Conservation (phyloP, 1,284 basidiomycete species). For the Taiwanofungus camphoratus region DNA sequence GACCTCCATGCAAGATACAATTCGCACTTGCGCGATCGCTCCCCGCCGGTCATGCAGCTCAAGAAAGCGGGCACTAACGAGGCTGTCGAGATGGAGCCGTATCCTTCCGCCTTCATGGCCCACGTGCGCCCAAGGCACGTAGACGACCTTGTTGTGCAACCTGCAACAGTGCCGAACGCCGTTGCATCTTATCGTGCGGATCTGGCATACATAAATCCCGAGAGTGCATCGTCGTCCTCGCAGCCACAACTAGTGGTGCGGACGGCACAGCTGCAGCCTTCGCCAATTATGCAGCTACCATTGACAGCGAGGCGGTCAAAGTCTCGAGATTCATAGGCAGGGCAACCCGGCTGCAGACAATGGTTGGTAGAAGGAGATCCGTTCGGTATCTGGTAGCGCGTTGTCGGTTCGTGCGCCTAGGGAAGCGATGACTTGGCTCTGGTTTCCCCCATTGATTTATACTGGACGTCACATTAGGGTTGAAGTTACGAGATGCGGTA, state of each 20-base stretch:
- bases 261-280: conserved; percentile 28
- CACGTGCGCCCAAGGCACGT: background rate
- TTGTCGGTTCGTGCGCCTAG: too few species aligned
- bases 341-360: too few species aligned
- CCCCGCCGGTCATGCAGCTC: background rate
- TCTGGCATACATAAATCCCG: background rate
- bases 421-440: too few species aligned
- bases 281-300: conserved; percentile 27
- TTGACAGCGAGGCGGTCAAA: conserved; percentile 11
- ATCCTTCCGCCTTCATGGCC: background rate
- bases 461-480: too few species aligned
- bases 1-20: background rate
- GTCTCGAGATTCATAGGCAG: too few species aligned
- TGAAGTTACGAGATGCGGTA: too few species aligned
- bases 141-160: background rate
- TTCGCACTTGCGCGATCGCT: background rate
- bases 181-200: background rate
- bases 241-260: conserved; percentile 12
- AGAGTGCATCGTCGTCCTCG: conserved; percentile 2
- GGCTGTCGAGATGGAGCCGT: conserved; percentile 1
- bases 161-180: conserved; percentile 4
- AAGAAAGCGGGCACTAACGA: background rate
- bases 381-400: too few species aligned
- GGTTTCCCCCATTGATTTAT: too few species aligned
- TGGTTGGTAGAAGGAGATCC: too few species aligned